These are phyloP conservation scores for Orbilia oligospora DNA, from an alignment of 2,329 filamentous ascomycete genomes.

Conservation along the genomic window DNA sequence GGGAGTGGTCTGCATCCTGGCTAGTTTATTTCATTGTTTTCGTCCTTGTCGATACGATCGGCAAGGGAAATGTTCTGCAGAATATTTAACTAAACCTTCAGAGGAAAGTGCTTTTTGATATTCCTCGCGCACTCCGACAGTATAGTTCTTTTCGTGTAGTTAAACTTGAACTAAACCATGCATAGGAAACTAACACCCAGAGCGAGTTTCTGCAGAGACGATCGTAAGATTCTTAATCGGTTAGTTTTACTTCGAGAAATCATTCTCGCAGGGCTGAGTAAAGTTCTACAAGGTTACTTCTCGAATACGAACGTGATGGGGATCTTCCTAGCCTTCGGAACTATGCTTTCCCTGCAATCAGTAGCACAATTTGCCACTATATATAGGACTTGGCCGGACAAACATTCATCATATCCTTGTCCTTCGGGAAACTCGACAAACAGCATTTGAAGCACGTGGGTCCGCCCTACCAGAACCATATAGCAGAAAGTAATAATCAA, in stretches of 20 bases:
- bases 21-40: background rate
- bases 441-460: constrained; percentile 30
- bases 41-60: constrained; percentile 22
- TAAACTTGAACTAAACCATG: background rate
- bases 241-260: constrained; percentile 29
- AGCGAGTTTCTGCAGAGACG: constrained; percentile 26
- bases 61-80: constrained; percentile 7
- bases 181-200: constrained; percentile 27
- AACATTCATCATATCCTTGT: constrained; percentile 7
- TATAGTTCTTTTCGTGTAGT: constrained; percentile 21
- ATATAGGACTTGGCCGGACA: constrained; percentile 36
- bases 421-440: constrained; percentile 29
- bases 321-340: constrained; percentile 28
- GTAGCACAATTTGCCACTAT: constrained; percentile 40
- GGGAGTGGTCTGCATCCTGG: constrained; percentile 22
- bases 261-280: constrained; percentile 52
- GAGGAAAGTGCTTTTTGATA: background rate
- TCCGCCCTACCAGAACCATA: too few relatives aligned
- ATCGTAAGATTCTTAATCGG: constrained; percentile 31
- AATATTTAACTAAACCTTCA: background rate
- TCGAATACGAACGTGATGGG: constrained; percentile 1
- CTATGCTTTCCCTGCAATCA: too few relatives aligned
- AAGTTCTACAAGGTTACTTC: constrained; percentile 23
- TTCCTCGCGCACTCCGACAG: constrained; percentile 46
- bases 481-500: too few relatives aligned